Evolutionary conservation across 257 asterid species (phyloP).

Genomic region (Solanum rostratum): DNA sequence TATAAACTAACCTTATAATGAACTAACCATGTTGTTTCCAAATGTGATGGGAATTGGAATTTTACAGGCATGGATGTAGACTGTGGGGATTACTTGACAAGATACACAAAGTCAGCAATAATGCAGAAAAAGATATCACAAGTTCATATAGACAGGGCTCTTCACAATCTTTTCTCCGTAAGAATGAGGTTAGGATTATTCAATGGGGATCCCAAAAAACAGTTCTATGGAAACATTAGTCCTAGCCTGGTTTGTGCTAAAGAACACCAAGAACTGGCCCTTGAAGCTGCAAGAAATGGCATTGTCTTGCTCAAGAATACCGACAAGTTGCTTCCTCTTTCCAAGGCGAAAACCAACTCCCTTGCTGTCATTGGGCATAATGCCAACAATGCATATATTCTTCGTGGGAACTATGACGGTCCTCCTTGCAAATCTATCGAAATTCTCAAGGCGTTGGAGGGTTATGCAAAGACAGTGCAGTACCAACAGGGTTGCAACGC

Average conservation of each 20-base stretch:
- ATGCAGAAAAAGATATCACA: conserved; percentile 34
- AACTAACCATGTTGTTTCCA: not conserved
- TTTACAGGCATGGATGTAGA: conserved; percentile 76
- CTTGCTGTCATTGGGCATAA: conserved; percentile 77
- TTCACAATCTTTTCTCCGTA: conserved; percentile 58
- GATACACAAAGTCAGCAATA: conserved; percentile 68
- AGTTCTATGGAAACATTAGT: conserved; percentile 39
- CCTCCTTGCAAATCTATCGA: conserved; percentile 55
- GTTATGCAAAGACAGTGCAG: conserved; percentile 16
- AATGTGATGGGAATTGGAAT: not conserved
- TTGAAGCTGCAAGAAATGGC: conserved; percentile 72
- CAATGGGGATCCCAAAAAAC: conserved; percentile 49
- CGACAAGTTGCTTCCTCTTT: conserved; percentile 50
- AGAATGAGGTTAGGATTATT: conserved; percentile 81
- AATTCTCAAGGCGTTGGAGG: conserved; percentile 32
- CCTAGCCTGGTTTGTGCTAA: conserved; percentile 48
- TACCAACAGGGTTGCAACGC: conserved; percentile 40
- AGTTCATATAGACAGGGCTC: conserved; percentile 55
- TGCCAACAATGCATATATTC: conserved; percentile 30
- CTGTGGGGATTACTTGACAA: conserved; percentile 52
- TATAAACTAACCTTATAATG: not conserved
- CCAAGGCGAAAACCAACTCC: conserved; percentile 28
- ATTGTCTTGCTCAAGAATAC: conserved; percentile 77
- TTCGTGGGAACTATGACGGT: conserved; percentile 68
- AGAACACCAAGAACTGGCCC: conserved; percentile 56